Percentiles rank a stretch among this genome's conserved stretches.
phyloP scores from a whole-genome alignment of 805 yeast species.

The Wickerhamiella hasegawae region DNA sequence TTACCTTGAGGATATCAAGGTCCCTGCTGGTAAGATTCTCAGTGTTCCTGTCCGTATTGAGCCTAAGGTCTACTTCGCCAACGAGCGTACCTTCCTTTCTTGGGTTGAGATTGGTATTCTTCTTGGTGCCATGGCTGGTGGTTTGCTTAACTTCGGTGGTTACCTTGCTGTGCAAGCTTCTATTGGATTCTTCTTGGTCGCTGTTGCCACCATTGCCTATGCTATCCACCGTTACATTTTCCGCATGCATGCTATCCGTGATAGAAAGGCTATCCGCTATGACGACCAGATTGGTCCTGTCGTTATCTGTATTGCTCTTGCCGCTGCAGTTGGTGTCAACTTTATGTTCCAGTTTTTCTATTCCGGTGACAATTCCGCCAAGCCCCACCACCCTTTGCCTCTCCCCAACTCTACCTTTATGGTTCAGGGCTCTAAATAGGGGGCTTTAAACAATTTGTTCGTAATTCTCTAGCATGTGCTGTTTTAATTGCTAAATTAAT shows the following conservation, averaged over 20 bases:
- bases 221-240: slow-evolving; percentile 59
- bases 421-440: too few relatives aligned
- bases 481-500: too few relatives aligned
- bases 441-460: too few relatives aligned
- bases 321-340: slow-evolving; percentile 41
- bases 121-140: slow-evolving; percentile 76
- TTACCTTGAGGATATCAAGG: slow-evolving; percentile 39
- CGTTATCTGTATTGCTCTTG: slow-evolving; percentile 58
- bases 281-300: slow-evolving; percentile 84
- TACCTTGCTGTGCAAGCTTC: slow-evolving; percentile 62
- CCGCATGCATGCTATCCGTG: slow-evolving; percentile 71
- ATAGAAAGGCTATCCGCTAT: slow-evolving; percentile 66
- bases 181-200: slow-evolving; percentile 69
- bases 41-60: slow-evolving; percentile 92
- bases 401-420: too few relatives aligned
- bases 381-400: too few relatives aligned
- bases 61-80: slow-evolving; percentile 98
- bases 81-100: slow-evolving; percentile 83
- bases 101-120: slow-evolving; percentile 89
- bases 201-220: slow-evolving; percentile 56
- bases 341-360: slow-evolving; percentile 24
- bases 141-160: slow-evolving; percentile 74
- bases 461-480: too few relatives aligned
- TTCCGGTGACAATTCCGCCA: too few relatives aligned
- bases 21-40: slow-evolving; percentile 81